Percentiles rank a stretch among this genome's conserved stretches.
Conservation (phyloP, 2,329 filamentous ascomycete genomes). For the Xylaria sp. region DNA sequence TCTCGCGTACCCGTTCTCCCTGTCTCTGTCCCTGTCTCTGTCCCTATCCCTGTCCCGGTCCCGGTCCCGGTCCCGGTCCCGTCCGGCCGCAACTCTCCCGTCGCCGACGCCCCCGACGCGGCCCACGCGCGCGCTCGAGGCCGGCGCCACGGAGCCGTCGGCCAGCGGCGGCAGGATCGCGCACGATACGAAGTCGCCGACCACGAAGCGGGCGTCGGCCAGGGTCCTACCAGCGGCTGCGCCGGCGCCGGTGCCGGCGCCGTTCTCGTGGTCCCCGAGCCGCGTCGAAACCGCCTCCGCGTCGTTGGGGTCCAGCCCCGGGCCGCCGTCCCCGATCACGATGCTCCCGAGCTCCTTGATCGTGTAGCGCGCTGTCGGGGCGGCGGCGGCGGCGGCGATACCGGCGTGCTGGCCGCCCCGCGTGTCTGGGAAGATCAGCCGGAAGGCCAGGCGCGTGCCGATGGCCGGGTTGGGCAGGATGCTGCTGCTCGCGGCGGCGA, state of each 20-base stretch:
- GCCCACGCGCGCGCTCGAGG: constrained; percentile 51
- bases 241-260: constrained; percentile 42
- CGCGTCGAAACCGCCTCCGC: constrained; percentile 36
- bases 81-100: constrained; percentile 34
- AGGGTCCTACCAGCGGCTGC: constrained; percentile 72
- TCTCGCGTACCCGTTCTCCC: constrained; percentile 46
- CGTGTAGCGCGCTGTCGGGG: constrained; percentile 62
- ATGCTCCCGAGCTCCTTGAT: constrained; percentile 83
- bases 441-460: constrained; percentile 85
- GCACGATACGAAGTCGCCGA: constrained; percentile 86
- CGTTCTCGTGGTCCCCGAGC: constrained; percentile 37
- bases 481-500: constrained; percentile 62
- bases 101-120: constrained; percentile 45
- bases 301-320: constrained; percentile 39
- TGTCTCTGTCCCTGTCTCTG: constrained; percentile 41
- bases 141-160: constrained; percentile 73
- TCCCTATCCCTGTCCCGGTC: constrained; percentile 34
- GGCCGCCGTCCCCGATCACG: constrained; percentile 67
- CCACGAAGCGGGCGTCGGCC: constrained; percentile 76
- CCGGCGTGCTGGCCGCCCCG: constrained; percentile 26
- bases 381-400: constrained; percentile 2
- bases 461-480: constrained; percentile 73
- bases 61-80: constrained; percentile 29
- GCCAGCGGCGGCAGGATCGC: constrained; percentile 75
- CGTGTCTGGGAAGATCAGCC: constrained; percentile 82